A percentile compares a stretch with the other conserved stretches of the same genome.
These are phyloP conservation scores for Conringia planisiliqua DNA, from an alignment of 345 rosid species.

Conservation along the genomic window DNA sequence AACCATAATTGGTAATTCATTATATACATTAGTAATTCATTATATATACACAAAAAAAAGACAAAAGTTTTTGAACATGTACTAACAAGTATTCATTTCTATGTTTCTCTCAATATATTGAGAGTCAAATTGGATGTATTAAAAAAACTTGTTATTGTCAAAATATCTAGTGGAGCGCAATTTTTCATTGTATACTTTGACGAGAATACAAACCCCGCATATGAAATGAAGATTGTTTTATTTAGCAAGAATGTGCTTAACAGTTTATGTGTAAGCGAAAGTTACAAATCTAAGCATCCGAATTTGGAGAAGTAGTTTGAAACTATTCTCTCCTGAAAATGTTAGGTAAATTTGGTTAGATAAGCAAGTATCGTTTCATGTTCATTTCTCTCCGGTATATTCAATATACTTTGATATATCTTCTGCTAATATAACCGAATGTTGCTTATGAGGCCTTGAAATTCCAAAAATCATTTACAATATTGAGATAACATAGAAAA, in stretches of 20 bases:
- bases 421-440: conserved; percentile 76
- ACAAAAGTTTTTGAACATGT: not conserved
- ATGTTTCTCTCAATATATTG: conserved; percentile 51
- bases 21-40: not conserved
- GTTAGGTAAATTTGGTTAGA: conserved; percentile 89
- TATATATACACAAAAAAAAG: not conserved
- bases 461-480: not conserved
- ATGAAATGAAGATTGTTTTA: too few species aligned
- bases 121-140: conserved; percentile 35
- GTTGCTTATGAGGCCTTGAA: conserved; percentile 91
- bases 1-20: not conserved
- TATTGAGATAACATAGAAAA: not conserved
- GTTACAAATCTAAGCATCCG: too few species aligned
- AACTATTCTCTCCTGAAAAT: conserved; percentile 68
- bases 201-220: too few species aligned
- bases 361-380: conserved; percentile 55
- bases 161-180: conserved; percentile 60
- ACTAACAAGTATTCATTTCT: conserved; percentile 50
- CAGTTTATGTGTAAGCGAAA: too few species aligned
- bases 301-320: conserved; percentile 68
- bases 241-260: too few species aligned
- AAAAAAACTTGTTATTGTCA: conserved; percentile 48
- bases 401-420: conserved; percentile 65
- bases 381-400: conserved; percentile 46
- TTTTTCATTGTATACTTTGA: too few species aligned